A percentile compares a stretch with the other conserved stretches of the same genome.
These are phyloP conservation scores for Corylus heterophylla DNA, from an alignment of 306 rosid species.

Conservation along the genomic window DNA sequence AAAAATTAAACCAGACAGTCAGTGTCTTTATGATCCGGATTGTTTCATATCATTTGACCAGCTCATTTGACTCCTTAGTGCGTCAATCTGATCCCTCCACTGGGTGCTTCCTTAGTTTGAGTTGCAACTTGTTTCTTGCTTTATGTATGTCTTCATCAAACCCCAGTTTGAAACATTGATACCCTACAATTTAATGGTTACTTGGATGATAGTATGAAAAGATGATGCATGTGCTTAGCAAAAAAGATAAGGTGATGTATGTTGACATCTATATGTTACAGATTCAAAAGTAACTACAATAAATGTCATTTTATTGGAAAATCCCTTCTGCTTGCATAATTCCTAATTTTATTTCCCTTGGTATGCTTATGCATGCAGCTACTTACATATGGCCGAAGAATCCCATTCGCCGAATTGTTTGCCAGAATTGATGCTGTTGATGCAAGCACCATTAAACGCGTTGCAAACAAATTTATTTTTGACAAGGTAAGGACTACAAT, in stretches of 20 bases:
- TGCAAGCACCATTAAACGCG: constrained; percentile 87
- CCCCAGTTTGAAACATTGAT: neutral
- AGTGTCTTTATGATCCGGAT: too few relatives aligned
- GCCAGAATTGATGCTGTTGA: constrained; percentile 96
- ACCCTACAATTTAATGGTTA: neutral
- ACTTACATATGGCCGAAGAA: constrained; percentile 91
- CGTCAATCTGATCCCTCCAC: neutral
- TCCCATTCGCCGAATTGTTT: constrained; percentile 84
- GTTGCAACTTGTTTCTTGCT: neutral
- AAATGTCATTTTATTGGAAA: neutral
- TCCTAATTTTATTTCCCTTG: neutral
- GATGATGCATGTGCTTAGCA: constrained; percentile 2
- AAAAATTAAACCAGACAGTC: neutral
- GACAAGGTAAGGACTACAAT: constrained; percentile 63
- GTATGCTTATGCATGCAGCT: constrained; percentile 42
- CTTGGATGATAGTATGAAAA: neutral
- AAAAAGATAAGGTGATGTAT: neutral
- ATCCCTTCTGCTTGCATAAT: neutral
- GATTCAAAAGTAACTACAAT: neutral
- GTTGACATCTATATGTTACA: neutral
- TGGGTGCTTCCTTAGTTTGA: neutral
- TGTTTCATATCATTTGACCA: neutral
- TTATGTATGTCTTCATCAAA: neutral
- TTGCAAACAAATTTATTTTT: constrained; percentile 86
- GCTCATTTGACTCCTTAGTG: neutral